Evolutionary conservation across 257 asterid species (phyloP).

Genomic region (Solanum dulcamara): DNA sequence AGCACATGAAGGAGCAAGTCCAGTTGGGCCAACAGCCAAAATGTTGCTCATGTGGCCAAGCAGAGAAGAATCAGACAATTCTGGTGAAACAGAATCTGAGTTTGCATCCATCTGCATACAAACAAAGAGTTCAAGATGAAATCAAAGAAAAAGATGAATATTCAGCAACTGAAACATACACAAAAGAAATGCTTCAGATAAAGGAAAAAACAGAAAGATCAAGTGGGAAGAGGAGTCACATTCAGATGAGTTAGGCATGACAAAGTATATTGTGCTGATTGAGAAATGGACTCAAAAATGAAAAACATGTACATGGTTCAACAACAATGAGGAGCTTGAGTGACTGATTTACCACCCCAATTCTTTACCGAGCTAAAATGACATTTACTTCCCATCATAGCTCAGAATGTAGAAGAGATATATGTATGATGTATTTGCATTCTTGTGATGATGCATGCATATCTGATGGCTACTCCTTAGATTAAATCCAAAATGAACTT

Average conservation of each 20-base stretch:
- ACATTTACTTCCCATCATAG: neutral
- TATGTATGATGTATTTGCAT: neutral
- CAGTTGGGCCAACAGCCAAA: constrained; percentile 9
- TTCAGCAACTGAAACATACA: neutral
- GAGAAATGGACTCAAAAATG: neutral
- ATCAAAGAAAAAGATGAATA: neutral
- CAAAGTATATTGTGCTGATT: neutral
- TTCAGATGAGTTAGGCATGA: neutral
- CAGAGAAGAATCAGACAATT: constrained; percentile 20
- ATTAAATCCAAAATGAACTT: neutral
- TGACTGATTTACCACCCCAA: neutral
- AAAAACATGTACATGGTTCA: neutral
- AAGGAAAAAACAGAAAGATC: neutral
- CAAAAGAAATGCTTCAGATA: neutral
- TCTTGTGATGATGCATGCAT: neutral
- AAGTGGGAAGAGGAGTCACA: neutral
- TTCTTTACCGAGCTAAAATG: neutral
- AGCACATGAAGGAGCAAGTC: constrained; percentile 29
- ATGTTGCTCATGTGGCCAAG: constrained; percentile 8
- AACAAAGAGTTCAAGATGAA: neutral
- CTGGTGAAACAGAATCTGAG: constrained; percentile 28
- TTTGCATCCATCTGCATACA: constrained; percentile 17
- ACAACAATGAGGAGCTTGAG: neutral
- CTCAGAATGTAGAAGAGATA: neutral
- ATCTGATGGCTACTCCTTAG: neutral